These are phyloP conservation scores for Kwoniella sp. DNA, from an alignment of 768 basidiomycete genomes.

Conservation along the genomic window DNA sequence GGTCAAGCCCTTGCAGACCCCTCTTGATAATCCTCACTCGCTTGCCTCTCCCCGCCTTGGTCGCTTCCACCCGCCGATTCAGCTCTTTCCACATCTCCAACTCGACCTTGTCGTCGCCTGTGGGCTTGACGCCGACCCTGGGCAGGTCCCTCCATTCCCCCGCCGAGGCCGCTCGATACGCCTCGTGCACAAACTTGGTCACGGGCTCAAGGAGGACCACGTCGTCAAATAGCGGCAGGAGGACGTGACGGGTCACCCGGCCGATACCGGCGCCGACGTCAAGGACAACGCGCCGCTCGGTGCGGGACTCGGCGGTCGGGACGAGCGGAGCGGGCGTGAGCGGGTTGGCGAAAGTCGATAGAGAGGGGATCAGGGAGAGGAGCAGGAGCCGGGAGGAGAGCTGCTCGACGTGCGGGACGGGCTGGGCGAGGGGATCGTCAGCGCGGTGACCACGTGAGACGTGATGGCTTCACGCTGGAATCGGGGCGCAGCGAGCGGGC, in stretches of 20 bases:
- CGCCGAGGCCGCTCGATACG: constrained; percentile 15
- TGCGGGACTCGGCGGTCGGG: background rate
- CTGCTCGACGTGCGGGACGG: constrained; percentile 83
- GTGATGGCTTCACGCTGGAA: no score
- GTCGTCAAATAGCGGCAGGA: constrained; percentile 80
- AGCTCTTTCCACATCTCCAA: constrained; percentile 15
- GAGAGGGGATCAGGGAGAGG: constrained; percentile 70
- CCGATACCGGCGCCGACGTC: constrained; percentile 94
- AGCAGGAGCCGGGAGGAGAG: constrained; percentile 85
- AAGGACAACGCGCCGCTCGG: constrained; percentile 61
- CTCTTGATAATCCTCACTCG: constrained; percentile 62
- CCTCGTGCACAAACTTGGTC: constrained; percentile 68
- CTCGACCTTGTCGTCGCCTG: constrained; percentile 2
- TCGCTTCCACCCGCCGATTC: constrained; percentile 41
- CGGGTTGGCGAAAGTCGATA: constrained; percentile 72
- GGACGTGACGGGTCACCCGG: constrained; percentile 78
- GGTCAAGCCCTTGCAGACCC: constrained; percentile 77
- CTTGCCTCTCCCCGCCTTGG: constrained; percentile 46
- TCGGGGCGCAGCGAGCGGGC: no score
- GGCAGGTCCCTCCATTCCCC: constrained; percentile 42
- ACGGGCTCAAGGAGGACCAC: constrained; percentile 90
- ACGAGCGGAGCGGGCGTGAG: constrained; percentile 54
- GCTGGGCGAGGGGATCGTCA: constrained; percentile 52
- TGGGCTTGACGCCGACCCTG: background rate
- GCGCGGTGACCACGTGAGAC: no score